phyloP scores from a whole-genome alignment of 2,329 filamentous ascomycete genomes.

The Trichoderma lentiforme region DNA sequence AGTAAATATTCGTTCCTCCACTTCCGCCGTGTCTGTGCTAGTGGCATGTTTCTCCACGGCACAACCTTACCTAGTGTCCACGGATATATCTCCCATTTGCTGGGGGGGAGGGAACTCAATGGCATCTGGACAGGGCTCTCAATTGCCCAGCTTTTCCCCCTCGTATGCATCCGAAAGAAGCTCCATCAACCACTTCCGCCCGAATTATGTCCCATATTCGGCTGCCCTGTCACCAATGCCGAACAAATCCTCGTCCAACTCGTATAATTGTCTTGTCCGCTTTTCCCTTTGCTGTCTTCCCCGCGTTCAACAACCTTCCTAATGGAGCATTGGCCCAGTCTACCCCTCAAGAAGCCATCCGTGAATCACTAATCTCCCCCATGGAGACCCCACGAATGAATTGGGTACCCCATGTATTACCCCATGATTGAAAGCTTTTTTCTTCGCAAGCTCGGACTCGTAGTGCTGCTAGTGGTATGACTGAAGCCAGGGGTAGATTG shows the following conservation, averaged over 20 bases:
- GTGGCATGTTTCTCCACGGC: background rate
- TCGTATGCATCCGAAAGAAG: background rate
- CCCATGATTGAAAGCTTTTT: background rate
- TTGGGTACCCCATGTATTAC: background rate
- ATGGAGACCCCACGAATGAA: background rate
- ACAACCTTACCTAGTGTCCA: background rate
- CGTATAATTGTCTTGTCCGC: background rate
- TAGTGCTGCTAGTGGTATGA: background rate
- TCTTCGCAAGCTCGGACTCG: background rate
- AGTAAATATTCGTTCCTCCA: background rate
- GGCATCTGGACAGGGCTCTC: background rate
- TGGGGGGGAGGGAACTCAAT: background rate
- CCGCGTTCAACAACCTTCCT: slow-evolving; percentile 8
- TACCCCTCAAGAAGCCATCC: background rate
- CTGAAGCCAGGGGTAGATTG: background rate
- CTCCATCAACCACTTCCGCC: background rate
- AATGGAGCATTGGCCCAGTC: background rate
- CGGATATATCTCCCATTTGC: background rate
- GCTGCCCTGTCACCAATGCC: background rate
- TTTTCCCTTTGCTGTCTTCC: background rate
- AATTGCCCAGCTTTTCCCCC: background rate
- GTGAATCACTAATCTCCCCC: background rate
- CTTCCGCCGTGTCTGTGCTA: background rate
- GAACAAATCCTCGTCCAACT: background rate
- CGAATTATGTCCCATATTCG: background rate